These are phyloP conservation scores for Cystobasidium pallidum DNA, from an alignment of 1,284 basidiomycete species.

Conservation along the genomic window DNA sequence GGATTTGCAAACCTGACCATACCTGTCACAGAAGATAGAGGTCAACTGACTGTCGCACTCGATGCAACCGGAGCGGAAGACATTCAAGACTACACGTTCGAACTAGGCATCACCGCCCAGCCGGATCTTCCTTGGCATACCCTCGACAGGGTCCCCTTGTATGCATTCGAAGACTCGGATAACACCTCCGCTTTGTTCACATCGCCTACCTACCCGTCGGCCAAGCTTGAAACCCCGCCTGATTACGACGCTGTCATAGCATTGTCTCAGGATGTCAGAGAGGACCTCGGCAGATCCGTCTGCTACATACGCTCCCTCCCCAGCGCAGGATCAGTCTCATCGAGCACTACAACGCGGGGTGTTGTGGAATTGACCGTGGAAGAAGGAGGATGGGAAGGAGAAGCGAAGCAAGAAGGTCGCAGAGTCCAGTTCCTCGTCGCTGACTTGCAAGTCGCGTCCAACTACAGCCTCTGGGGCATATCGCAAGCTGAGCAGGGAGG, in stretches of 20 bases:
- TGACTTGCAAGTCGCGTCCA: slow-evolving; percentile 52
- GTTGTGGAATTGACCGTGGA: slow-evolving; percentile 31
- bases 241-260: slow-evolving; percentile 53
- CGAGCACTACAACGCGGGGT: slow-evolving; percentile 45
- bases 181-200: slow-evolving; percentile 53
- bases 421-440: slow-evolving; percentile 51
- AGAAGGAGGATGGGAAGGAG: slow-evolving; percentile 20
- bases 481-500: slow-evolving; percentile 46
- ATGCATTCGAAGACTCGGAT: slow-evolving; percentile 55
- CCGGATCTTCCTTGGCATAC: slow-evolving; percentile 29
- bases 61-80: neutral
- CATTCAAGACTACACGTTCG: slow-evolving; percentile 38
- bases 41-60: neutral
- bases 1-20: slow-evolving; percentile 47
- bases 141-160: slow-evolving; percentile 34
- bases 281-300: slow-evolving; percentile 50
- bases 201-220: slow-evolving; percentile 52
- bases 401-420: slow-evolving; percentile 46
- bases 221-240: slow-evolving; percentile 45
- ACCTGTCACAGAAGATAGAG: slow-evolving; percentile 9
- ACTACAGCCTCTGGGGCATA: slow-evolving; percentile 58
- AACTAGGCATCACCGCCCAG: slow-evolving; percentile 45
- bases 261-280: slow-evolving; percentile 45
- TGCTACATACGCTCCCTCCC: slow-evolving; percentile 53
- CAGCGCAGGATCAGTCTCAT: neutral